Evolutionary conservation across 495 filamentous ascomycete species (phyloP).

Genomic region (Cenococcum geophilum): DNA sequence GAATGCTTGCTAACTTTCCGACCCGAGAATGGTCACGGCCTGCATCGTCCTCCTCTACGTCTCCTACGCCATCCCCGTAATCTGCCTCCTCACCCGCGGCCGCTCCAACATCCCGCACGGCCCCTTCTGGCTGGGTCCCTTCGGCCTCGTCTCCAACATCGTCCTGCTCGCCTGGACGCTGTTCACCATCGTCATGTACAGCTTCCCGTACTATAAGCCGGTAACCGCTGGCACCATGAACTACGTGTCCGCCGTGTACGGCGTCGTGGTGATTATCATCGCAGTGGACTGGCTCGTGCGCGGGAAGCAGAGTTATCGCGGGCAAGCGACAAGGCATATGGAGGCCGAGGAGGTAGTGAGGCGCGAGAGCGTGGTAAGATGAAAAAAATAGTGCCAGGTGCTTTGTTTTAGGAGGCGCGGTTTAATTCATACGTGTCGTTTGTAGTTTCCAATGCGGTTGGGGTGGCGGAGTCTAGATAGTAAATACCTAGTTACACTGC

Average conservation of each 20-base stretch:
- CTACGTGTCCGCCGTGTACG: slow-evolving; percentile 33
- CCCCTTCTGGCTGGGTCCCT: slow-evolving; percentile 34
- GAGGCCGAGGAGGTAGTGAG: slow-evolving; percentile 18
- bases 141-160: slow-evolving; percentile 32
- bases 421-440: too few relatives aligned
- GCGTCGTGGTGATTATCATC: slow-evolving; percentile 28
- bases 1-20: neutral
- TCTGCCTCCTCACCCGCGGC: slow-evolving; percentile 31
- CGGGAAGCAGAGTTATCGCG: slow-evolving; percentile 29
- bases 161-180: slow-evolving; percentile 33
- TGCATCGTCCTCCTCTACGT: slow-evolving; percentile 36
- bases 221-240: slow-evolving; percentile 32
- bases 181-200: slow-evolving; percentile 36
- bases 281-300: slow-evolving; percentile 28
- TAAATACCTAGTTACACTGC: too few relatives aligned
- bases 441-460: too few relatives aligned
- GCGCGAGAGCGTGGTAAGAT: slow-evolving; percentile 13
- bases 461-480: too few relatives aligned
- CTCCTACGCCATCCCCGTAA: slow-evolving; percentile 32
- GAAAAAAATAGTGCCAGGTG: too few relatives aligned
- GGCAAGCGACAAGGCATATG: slow-evolving; percentile 16
- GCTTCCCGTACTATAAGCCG: slow-evolving; percentile 32
- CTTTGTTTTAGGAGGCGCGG: too few relatives aligned
- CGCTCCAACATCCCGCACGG: slow-evolving; percentile 31
- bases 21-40: slow-evolving; percentile 32